Evolutionary conservation across 2,329 filamentous ascomycete genomes (phyloP), one percentile per base, ranked within the genome.

Genomic region (Penicillium polonicum): DNA sequence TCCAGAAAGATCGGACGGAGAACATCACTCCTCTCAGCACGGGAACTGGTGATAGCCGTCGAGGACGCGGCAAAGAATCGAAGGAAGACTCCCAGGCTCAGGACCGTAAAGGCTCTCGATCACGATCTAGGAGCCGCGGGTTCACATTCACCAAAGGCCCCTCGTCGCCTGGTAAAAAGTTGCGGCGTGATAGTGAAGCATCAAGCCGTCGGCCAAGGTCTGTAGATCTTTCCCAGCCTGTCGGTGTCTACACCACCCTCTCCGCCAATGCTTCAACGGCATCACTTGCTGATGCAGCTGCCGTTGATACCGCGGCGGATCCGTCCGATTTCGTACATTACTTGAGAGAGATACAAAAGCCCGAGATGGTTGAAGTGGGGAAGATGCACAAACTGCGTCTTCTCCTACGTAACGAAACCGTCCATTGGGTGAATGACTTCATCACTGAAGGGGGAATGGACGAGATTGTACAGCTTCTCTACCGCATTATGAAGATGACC

Each of bases 391-490:
- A 97, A 76, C 82, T 99, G 45, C 86, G 93, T 15, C 82, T 97
- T 21, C 78, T 97, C 52, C 82, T 99, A 52, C 87, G 94, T 19
- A 97, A 97, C 69, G 94, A 99, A 78, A 96, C 93, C 0, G 91
- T 99, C 6, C 85, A 89, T 13, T 99, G 94, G 94, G 95, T 95
- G 3, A 91, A 97, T 71, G 85, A 87, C 13, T 99, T 97, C 72
- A 91, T 97, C 66, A 83, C 86, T 41, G 87, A 92, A 62, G 92
- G 91, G 17, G 94, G 94, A 21, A 96, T 97, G 92, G 85, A 89
- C 64, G 91, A 97, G 74, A 90, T 97, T 61, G 89, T 97, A 36
- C 86, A 85, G 39, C 79, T 97, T 54, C 80, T 97, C 48, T 88
- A 96, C 74, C 86, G 93, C n/a, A 96, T 93, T 67, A 92, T 97